Evolutionary conservation across 768 basidiomycete genomes (phyloP), one percentile per base, ranked within the genome.

Genomic region (Trametes sanguinea): DNA sequence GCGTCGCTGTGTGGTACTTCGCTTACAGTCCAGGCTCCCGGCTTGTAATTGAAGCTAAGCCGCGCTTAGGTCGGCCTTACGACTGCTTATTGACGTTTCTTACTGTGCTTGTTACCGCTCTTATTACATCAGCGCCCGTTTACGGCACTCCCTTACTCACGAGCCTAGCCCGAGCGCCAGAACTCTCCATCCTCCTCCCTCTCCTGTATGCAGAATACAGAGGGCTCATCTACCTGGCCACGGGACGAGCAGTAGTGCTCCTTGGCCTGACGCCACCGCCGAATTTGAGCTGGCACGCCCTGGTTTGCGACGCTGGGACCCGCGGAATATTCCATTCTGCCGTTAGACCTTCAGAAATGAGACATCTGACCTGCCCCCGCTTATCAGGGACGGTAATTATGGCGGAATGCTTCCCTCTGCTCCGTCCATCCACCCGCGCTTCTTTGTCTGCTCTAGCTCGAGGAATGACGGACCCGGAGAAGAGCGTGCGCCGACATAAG

Each of bases 321-420:
- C 54, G 50, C 44, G 50, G 54, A 50, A 46, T 7, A 2, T 52
- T 46, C 54, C 51, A 39, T 52, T 57, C 32, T 46, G 37, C 54
- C 50, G 30, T 43, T 11, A 30, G 37, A 17, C 39, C 42, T 32
- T 27, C 47, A 50, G 6, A 27, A 16, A 50, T 61, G 50, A 61
- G 50, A 61, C 60, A 44, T 48, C 30, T 32, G 42, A 30, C 42
- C 50, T 47, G 11, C 17, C 39, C n/a, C 58, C 58, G 53, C 60
- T 42, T 56, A 55, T 56, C 54, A 62, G 54, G 61, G 50, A 57
- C 54, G 54, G 61, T 50, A 57, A 62, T 62, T 62, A 57, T 54
- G 27, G 60, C 48, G 46, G 47, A 56, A 35, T 42, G 17, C 29
- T 39, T 44, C 32, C 7, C 32, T 17, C 22, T 43, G 40, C 8